Evolutionary conservation across 192 early-diverging fungal species (phyloP).

Genomic region (Coemansia biformis): DNA sequence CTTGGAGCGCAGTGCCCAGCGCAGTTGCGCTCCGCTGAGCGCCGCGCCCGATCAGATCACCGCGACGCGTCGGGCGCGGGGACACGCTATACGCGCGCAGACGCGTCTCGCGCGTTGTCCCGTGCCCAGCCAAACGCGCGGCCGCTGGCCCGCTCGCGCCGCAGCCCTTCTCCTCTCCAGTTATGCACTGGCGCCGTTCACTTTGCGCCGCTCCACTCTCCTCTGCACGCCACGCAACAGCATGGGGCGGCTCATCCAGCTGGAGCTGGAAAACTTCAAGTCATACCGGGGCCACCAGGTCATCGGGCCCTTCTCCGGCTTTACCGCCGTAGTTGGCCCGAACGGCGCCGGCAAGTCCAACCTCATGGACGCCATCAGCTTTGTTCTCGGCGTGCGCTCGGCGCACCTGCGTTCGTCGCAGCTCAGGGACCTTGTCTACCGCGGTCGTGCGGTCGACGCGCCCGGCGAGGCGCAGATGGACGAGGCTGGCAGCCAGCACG

Average conservation of each 20-base stretch:
- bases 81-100: too few relatives aligned
- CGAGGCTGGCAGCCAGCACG: conserved; percentile 42
- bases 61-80: too few relatives aligned
- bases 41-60: too few relatives aligned
- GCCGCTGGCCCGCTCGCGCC: too few relatives aligned
- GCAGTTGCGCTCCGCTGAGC: too few relatives aligned
- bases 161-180: too few relatives aligned
- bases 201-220: too few relatives aligned
- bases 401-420: conserved; percentile 84
- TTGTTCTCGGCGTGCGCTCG: conserved; percentile 94
- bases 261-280: conserved; percentile 98
- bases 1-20: too few relatives aligned
- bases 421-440: conserved; percentile 88
- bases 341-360: conserved; percentile 99
- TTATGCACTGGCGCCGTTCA: too few relatives aligned
- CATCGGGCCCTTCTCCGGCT: conserved; percentile 92
- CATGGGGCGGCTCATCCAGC: conserved; percentile 78
- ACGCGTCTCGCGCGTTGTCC: too few relatives aligned
- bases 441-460: conserved; percentile 53
- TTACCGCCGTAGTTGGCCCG: conserved; percentile 93
- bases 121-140: too few relatives aligned
- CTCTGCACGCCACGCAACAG: not conserved
- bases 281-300: conserved; percentile 91
- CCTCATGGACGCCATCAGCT: conserved; percentile 98
- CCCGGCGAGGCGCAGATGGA: conserved; percentile 48